Evolutionary conservation across 2,329 filamentous ascomycete genomes (phyloP), one percentile per base, ranked within the genome.

Genomic region (Rutstroemia sp.): DNA sequence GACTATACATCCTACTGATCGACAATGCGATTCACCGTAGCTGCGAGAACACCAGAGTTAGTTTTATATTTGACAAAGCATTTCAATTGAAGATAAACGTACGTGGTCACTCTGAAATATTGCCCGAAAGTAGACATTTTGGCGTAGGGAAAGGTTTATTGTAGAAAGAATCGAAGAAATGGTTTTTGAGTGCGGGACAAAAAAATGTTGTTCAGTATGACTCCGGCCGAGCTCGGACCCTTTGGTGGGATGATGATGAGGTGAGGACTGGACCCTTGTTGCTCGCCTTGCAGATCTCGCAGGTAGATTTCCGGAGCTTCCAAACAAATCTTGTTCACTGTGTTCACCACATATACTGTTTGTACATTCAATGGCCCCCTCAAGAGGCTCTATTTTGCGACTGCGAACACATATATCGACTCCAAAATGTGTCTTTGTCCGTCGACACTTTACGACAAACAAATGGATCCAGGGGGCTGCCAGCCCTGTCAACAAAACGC

Each of bases 1-100:
- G 73, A 97, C 86, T 68, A 97, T 96, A 76, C 89, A 95, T 69
- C 91, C 92, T 67, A 97, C 91, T 34, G 88, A 92, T 68, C 86
- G 87, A 77, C 92, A 95, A 76, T 96, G 92, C 57, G 89, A 95
- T 73, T 92, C 88, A 71, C 88, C 88, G 76, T 89, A 89, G 55
- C 69, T 70, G 44, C 42, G 23, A 25, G 3, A 27, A 14, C 17
- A 16, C 5, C 8, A 39, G 30, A 42, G 6, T 56, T 25, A 63
- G 48, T 54, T 39, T 37, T 19, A 21, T 10, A 2, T 39, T 48
- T 37, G 27, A 47, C 10, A 7, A 8, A 16, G 17, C 27, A 48
- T 9, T 16, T 47, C 57, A 53, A 61, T 57, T 60, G 56, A 27
- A 8, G 14, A 17, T 21, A 19, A 47, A 60, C 67, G 42, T 68